phyloP scores from a whole-genome alignment of 352 stramenopile genomes.

The Phytophthora pluvialis region DNA sequence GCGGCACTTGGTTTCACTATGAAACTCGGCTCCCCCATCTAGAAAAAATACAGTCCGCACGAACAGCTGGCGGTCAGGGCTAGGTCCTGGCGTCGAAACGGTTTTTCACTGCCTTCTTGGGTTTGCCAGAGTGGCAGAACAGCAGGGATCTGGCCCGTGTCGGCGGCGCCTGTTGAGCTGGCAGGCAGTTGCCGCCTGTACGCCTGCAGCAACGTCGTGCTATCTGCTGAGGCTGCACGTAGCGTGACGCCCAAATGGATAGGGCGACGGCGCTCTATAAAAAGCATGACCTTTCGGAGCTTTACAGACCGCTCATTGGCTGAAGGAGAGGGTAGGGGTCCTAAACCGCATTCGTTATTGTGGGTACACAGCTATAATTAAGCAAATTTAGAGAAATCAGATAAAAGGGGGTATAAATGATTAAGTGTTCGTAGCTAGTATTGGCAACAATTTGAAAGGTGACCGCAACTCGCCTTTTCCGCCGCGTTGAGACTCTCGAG shows the following conservation, averaged over 20 bases:
- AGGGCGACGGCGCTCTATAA: constrained; percentile 10
- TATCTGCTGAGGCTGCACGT: background rate
- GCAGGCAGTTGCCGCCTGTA: constrained; percentile 8
- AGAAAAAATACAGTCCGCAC: constrained; percentile 42
- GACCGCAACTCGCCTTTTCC: background rate
- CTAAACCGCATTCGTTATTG: too few species aligned
- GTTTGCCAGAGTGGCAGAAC: constrained; percentile 2
- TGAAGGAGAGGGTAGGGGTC: background rate
- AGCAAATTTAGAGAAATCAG: too few species aligned
- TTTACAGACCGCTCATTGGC: background rate
- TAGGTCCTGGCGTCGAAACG: constrained; percentile 12
- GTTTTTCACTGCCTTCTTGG: constrained; percentile 6
- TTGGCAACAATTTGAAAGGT: background rate
- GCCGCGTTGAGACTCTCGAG: background rate
- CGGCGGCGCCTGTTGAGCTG: background rate
- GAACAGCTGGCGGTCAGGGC: constrained; percentile 23
- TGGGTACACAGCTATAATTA: too few species aligned
- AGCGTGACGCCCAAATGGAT: constrained; percentile 3
- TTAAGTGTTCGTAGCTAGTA: too few species aligned
- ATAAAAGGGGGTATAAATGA: too few species aligned
- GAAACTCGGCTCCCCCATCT: constrained; percentile 9
- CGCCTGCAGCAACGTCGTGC: background rate
- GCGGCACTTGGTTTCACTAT: constrained; percentile 36
- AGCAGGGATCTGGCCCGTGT: constrained; percentile 8
- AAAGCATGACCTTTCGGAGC: background rate